phyloP scores from a whole-genome alignment of 2,329 filamentous ascomycete species.

The Aureobasidium sp. region DNA sequence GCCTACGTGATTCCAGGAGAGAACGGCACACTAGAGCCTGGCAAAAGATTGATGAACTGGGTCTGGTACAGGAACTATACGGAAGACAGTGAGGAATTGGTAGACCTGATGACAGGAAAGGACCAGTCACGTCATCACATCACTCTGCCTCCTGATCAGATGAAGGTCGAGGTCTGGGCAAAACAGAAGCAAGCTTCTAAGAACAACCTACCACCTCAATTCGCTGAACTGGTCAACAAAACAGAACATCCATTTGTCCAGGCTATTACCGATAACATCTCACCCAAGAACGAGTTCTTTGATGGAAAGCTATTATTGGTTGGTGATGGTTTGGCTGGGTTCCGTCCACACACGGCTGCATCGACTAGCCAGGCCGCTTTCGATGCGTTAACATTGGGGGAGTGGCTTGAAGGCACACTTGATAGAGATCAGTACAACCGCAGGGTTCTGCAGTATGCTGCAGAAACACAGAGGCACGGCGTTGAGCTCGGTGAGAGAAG shows the following conservation, averaged over 20 bases:
- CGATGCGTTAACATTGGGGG: slow-evolving; percentile 33
- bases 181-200: slow-evolving; percentile 27
- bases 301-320: slow-evolving; percentile 37
- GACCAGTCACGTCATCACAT: slow-evolving; percentile 32
- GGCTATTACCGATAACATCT: slow-evolving; percentile 36
- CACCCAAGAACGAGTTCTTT: slow-evolving; percentile 29
- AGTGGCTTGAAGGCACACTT: slow-evolving; percentile 32
- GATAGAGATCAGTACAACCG: slow-evolving; percentile 28
- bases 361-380: slow-evolving; percentile 41
- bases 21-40: slow-evolving; percentile 30
- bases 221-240: slow-evolving; percentile 33
- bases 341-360: slow-evolving; percentile 39
- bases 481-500: slow-evolving; percentile 33
- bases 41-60: slow-evolving; percentile 38
- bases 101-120: slow-evolving; percentile 37
- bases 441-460: slow-evolving; percentile 29
- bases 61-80: slow-evolving; percentile 40
- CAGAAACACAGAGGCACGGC: slow-evolving; percentile 29
- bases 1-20: slow-evolving; percentile 39
- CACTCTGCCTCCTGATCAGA: slow-evolving; percentile 36
- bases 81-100: slow-evolving; percentile 31
- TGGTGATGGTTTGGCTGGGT: slow-evolving; percentile 39
- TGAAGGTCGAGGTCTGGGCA: slow-evolving; percentile 31
- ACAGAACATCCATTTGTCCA: slow-evolving; percentile 38
- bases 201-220: slow-evolving; percentile 30